Conservation (phyloP, 2,329 filamentous ascomycete genomes). For the Aspergillus jensenii region DNA sequence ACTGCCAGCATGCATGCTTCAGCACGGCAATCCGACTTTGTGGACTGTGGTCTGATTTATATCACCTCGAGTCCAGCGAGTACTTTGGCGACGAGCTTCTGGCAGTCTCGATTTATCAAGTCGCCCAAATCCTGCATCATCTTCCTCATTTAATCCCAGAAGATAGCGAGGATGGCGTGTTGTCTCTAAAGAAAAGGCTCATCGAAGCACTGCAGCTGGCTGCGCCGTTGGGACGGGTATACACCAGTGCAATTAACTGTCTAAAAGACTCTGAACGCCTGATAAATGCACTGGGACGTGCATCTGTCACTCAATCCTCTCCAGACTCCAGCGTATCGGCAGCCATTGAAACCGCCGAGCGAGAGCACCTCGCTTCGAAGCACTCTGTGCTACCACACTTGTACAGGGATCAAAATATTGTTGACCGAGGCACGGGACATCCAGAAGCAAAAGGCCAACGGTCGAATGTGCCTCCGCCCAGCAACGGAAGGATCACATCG, state of each 20-base stretch:
- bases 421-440: neutral
- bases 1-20: neutral
- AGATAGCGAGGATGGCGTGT: neutral
- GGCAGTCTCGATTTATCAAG: constrained; percentile 1
- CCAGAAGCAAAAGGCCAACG: neutral
- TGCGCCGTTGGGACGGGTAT: neutral
- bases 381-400: neutral
- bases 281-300: neutral
- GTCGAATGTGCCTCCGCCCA: neutral
- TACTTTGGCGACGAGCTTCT: neutral
- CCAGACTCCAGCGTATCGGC: neutral
- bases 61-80: constrained; percentile 4
- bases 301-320: neutral
- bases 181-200: neutral
- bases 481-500: neutral
- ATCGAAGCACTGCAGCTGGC: neutral
- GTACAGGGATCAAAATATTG: neutral
- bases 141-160: neutral
- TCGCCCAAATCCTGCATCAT: constrained; percentile 1
- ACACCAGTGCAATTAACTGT: neutral
- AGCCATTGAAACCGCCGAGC: neutral
- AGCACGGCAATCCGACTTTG: neutral
- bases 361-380: neutral
- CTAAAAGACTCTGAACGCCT: neutral
- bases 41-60: neutral